A percentile compares a stretch with the other conserved stretches of the same genome.
Evolutionary conservation across 495 filamentous ascomycete species (phyloP).

Genomic region (Chaetomidium leptoderma): DNA sequence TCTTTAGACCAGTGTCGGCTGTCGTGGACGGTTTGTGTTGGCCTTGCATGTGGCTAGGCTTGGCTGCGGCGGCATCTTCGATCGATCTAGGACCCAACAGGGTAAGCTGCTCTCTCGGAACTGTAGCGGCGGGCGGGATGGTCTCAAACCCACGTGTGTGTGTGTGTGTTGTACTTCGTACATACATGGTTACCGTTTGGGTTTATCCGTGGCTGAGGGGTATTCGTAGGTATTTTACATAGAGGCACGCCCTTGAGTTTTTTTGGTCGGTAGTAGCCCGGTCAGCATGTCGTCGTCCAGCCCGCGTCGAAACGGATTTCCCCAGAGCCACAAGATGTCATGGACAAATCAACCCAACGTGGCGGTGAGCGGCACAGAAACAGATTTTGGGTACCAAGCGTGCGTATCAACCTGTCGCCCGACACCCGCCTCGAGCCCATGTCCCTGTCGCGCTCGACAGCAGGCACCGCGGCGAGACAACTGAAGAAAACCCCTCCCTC

Average conservation of each 20-base stretch:
- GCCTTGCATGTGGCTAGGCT: too few relatives aligned
- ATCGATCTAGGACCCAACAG: too few relatives aligned
- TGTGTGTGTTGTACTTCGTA: neutral
- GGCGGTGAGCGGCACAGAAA: conserved; percentile 36
- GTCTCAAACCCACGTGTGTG: neutral
- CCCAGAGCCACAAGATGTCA: conserved; percentile 24
- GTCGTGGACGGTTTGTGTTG: too few relatives aligned
- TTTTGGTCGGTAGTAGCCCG: conserved; percentile 18
- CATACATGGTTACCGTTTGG: neutral
- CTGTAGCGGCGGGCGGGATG: neutral
- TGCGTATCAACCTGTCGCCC: conserved; percentile 35
- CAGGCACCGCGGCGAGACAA: conserved; percentile 15
- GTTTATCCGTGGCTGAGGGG: neutral
- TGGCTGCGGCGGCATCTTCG: too few relatives aligned
- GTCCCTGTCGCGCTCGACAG: conserved; percentile 28
- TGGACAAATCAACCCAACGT: conserved; percentile 31
- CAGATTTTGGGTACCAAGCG: conserved; percentile 37
- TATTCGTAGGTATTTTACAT: conserved; percentile 1
- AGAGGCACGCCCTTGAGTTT: conserved; percentile 21
- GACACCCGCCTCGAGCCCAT: conserved; percentile 27
- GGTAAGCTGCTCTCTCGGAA: too few relatives aligned
- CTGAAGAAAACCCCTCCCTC: conserved; percentile 9
- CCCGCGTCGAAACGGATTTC: conserved; percentile 21
- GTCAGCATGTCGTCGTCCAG: conserved; percentile 28
- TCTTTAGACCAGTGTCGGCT: too few relatives aligned